A percentile compares a stretch with the other conserved stretches of the same genome.
phyloP scores from a whole-genome alignment of 1,284 basidiomycete genomes.

The Ustilago tritici region DNA sequence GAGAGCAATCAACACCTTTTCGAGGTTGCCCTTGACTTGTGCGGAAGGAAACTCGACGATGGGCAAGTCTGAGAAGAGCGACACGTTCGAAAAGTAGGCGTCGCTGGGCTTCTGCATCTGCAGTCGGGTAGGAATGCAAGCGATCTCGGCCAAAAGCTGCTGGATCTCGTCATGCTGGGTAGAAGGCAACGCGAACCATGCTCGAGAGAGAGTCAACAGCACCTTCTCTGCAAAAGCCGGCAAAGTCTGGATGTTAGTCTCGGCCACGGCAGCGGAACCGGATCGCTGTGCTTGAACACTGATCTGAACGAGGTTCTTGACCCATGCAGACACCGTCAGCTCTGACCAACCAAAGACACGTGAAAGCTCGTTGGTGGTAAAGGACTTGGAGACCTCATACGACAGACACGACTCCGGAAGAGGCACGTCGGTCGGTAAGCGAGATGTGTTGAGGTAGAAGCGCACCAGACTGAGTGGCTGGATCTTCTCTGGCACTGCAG shows the following conservation, averaged over 20 bases:
- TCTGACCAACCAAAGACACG: constrained; percentile 79
- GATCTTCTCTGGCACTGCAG: constrained; percentile 40
- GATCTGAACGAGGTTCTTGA: constrained; percentile 76
- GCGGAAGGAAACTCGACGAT: constrained; percentile 81
- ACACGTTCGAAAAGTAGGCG: constrained; percentile 88
- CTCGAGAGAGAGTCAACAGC: constrained; percentile 78
- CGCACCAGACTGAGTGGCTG: constrained; percentile 76
- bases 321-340: constrained; percentile 82
- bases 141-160: constrained; percentile 75
- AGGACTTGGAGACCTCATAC: constrained; percentile 75
- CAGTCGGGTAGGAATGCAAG: constrained; percentile 85
- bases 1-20: constrained; percentile 81
- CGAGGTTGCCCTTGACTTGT: constrained; percentile 79
- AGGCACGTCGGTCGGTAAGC: constrained; percentile 84
- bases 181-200: constrained; percentile 80
- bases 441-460: constrained; percentile 80
- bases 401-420: constrained; percentile 84
- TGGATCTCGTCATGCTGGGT: constrained; percentile 76
- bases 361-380: constrained; percentile 71
- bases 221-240: constrained; percentile 86
- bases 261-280: constrained; percentile 52
- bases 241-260: constrained; percentile 79
- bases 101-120: constrained; percentile 82
- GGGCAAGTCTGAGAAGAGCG: constrained; percentile 85
- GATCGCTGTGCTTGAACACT: constrained; percentile 69